These are phyloP conservation scores for Peronospora destructor DNA, from an alignment of 352 stramenopile species.

Conservation along the genomic window DNA sequence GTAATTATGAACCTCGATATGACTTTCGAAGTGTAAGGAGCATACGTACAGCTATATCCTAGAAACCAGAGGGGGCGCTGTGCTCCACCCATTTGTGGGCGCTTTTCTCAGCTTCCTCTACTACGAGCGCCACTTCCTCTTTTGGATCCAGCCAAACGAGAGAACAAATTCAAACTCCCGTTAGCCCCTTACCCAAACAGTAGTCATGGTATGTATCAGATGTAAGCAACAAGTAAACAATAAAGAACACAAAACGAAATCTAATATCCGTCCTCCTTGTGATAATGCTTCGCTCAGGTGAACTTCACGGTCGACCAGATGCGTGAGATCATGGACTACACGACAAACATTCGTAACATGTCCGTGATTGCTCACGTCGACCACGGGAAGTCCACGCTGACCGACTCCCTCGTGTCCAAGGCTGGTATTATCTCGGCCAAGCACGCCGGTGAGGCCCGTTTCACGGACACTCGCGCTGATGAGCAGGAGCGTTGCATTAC, in stretches of 20 bases:
- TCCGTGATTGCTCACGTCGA: slow-evolving; percentile 99
- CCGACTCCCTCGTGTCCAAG: slow-evolving; percentile 98
- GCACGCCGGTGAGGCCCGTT: slow-evolving; percentile 96
- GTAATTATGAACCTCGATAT: slow-evolving; percentile 35
- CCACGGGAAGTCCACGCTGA: slow-evolving; percentile 99
- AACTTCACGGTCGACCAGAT: slow-evolving; percentile 99
- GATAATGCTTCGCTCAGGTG: slow-evolving; percentile 67
- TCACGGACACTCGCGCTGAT: slow-evolving; percentile 99
- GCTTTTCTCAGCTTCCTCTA: slow-evolving; percentile 18
- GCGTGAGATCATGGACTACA: slow-evolving; percentile 97
- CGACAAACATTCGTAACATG: slow-evolving; percentile 99
- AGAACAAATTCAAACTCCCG: slow-evolving; percentile 18
- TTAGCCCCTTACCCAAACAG: slow-evolving; percentile 26
- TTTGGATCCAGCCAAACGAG: slow-evolving; percentile 44
- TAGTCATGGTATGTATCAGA: slow-evolving; percentile 39
- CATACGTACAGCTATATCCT: slow-evolving; percentile 24
- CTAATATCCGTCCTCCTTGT: neutral
- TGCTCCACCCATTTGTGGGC: slow-evolving; percentile 54
- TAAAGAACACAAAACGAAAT: neutral
- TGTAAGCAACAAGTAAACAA: neutral
- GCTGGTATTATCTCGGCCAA: slow-evolving; percentile 98
- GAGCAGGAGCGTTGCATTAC: slow-evolving; percentile 99
- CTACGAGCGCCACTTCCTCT: slow-evolving; percentile 44
- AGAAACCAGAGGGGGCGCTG: slow-evolving; percentile 21
- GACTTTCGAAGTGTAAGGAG: slow-evolving; percentile 25